A percentile compares a stretch with the other conserved stretches of the same genome.
phyloP scores from a whole-genome alignment of 495 filamentous ascomycete genomes.

The Talaromyces liani region DNA sequence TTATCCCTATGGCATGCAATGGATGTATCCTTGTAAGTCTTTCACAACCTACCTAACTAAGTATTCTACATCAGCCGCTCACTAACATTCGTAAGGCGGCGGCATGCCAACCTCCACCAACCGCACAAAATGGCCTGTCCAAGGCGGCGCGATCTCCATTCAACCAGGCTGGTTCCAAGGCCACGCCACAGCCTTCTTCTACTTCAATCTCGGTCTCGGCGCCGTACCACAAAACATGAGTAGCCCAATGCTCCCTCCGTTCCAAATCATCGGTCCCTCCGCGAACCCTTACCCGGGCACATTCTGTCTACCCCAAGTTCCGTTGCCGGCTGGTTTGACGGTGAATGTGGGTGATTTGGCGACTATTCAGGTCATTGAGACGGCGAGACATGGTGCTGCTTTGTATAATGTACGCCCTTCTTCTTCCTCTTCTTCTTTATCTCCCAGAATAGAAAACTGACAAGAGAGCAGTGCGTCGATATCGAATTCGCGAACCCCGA shows the following conservation, averaged over 20 bases:
- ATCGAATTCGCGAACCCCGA: constrained; percentile 70
- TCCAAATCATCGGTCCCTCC: constrained; percentile 77
- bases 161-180: constrained; percentile 96
- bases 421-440: constrained; percentile 12
- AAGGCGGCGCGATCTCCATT: constrained; percentile 76
- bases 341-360: constrained; percentile 80
- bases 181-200: constrained; percentile 76
- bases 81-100: constrained; percentile 54
- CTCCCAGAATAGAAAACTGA: not conserved
- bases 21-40: constrained; percentile 86
- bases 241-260: constrained; percentile 70
- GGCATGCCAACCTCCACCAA: constrained; percentile 74
- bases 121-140: constrained; percentile 84
- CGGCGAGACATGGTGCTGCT: constrained; percentile 80
- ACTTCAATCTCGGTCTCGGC: constrained; percentile 91
- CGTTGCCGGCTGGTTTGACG: constrained; percentile 66
- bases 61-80: too few relatives aligned
- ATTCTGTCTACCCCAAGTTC: constrained; percentile 84
- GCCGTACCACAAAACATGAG: constrained; percentile 83
- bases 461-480: constrained; percentile 73
- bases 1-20: constrained; percentile 93
- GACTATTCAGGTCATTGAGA: constrained; percentile 90
- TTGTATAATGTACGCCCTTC: constrained; percentile 73
- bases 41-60: not conserved
- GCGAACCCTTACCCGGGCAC: constrained; percentile 78